Conservation (phyloP, 2,329 filamentous ascomycete species). For the Mycocentrospora acerina region DNA sequence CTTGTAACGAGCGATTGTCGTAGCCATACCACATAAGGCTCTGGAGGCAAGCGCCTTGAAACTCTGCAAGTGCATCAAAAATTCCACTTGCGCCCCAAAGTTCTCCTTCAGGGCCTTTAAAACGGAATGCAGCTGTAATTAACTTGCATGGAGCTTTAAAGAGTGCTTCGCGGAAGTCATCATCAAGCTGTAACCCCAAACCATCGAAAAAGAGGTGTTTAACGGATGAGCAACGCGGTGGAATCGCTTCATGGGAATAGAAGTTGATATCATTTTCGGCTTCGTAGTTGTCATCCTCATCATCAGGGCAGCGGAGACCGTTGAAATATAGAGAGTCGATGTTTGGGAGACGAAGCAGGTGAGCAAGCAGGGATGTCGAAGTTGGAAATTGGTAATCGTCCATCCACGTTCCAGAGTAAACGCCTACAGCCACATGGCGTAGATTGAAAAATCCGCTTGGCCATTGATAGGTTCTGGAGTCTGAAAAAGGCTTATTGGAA, state of each 20-base stretch:
- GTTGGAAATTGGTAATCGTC: not conserved
- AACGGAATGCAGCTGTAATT: constrained; percentile 7
- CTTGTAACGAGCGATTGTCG: constrained; percentile 1
- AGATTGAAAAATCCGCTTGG: constrained; percentile 4
- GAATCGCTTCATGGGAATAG: not conserved
- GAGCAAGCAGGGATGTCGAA: constrained; percentile 1
- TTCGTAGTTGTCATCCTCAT: too few species aligned
- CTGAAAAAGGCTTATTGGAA: too few species aligned
- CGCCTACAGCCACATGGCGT: constrained; percentile 5
- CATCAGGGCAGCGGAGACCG: not conserved
- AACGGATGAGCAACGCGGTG: constrained; percentile 1
- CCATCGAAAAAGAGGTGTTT: constrained; percentile 15
- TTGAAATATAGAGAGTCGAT: constrained; percentile 12
- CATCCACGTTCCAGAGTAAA: constrained; percentile 11
- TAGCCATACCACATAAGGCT: constrained; percentile 13
- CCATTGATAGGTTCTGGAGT: too few species aligned
- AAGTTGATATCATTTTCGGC: constrained; percentile 3
- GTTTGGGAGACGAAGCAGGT: constrained; percentile 7
- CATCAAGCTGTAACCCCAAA: constrained; percentile 4
- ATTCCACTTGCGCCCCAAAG: constrained; percentile 3
- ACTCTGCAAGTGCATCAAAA: not conserved
- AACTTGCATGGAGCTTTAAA: constrained; percentile 2
- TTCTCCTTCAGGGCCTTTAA: not conserved
- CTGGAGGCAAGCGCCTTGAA: constrained; percentile 1
- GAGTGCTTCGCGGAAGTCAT: not conserved